Percentiles rank a stretch among this genome's conserved stretches.
Conservation (phyloP, 371 early-diverging fungal genomes). For the Dentiscutata heterogama region DNA sequence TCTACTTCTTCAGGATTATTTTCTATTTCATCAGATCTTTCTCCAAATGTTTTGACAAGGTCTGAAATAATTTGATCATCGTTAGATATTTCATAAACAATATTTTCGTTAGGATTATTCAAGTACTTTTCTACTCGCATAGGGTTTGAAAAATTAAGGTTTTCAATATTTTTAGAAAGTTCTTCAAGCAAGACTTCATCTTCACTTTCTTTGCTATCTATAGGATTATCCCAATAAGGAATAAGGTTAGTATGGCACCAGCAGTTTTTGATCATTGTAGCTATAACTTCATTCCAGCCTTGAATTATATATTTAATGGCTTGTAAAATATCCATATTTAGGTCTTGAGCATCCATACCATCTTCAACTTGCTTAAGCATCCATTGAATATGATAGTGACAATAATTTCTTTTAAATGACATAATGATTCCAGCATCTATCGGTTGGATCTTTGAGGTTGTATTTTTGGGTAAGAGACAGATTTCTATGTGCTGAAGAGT, state of each 20-base stretch:
- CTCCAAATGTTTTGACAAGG: neutral
- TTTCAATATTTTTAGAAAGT: neutral
- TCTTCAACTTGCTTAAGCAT: neutral
- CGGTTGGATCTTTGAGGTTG: conserved; percentile 48
- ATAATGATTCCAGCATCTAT: conserved; percentile 51
- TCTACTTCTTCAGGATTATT: neutral
- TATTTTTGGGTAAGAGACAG: conserved; percentile 47
- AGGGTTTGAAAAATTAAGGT: neutral
- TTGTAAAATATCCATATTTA: no score
- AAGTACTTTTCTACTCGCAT: conserved; percentile 17
- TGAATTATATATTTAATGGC: no score
- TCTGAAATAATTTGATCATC: conserved; percentile 5
- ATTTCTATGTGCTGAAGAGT: conserved; percentile 31
- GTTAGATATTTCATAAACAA: neutral
- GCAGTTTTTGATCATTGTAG: no score
- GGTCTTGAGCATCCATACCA: no score
- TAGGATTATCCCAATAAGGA: no score
- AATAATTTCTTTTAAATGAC: conserved; percentile 46
- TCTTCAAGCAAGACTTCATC: neutral
- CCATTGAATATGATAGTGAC: conserved; percentile 21
- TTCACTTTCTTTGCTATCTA: no score
- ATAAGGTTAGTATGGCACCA: no score
- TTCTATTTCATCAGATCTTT: neutral
- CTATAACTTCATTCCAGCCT: no score
- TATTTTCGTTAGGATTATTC: conserved; percentile 17